phyloP scores from a whole-genome alignment of 176 grass and related monocot species.

The Saccharum officinarum region DNA sequence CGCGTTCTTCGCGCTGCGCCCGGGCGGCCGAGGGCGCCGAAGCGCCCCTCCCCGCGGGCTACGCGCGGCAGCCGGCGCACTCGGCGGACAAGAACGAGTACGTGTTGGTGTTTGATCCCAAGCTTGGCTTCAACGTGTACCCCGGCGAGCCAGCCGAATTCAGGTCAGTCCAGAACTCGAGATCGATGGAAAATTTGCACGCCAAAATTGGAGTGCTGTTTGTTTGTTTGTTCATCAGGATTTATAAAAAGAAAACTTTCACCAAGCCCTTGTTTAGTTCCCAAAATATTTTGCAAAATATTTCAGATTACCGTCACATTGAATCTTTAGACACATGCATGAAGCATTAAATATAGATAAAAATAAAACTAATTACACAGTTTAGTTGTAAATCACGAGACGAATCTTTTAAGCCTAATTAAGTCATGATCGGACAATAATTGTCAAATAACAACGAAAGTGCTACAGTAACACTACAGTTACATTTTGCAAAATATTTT shows the following conservation, averaged over 20 bases:
- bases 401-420: too few relatives aligned
- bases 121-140: constrained; percentile 36
- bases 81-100: constrained; percentile 51
- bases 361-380: too few relatives aligned
- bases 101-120: constrained; percentile 24
- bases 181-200: not conserved
- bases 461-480: too few relatives aligned
- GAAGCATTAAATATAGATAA: too few relatives aligned
- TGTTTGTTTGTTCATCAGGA: not conserved
- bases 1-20: constrained; percentile 32
- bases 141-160: constrained; percentile 26
- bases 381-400: too few relatives aligned
- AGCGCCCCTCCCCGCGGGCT: constrained; percentile 26
- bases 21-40: constrained; percentile 3
- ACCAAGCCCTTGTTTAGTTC: too few relatives aligned
- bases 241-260: not conserved
- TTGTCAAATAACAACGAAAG: too few relatives aligned
- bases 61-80: constrained; percentile 39
- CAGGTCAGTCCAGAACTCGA: constrained; percentile 20
- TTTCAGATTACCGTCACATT: too few relatives aligned
- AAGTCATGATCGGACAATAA: too few relatives aligned
- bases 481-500: too few relatives aligned
- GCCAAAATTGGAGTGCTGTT: not conserved
- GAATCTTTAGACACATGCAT: too few relatives aligned
- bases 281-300: too few relatives aligned